Evolutionary conservation across 495 filamentous ascomycete species (phyloP).

Genomic region (Chaetomidium leptoderma): DNA sequence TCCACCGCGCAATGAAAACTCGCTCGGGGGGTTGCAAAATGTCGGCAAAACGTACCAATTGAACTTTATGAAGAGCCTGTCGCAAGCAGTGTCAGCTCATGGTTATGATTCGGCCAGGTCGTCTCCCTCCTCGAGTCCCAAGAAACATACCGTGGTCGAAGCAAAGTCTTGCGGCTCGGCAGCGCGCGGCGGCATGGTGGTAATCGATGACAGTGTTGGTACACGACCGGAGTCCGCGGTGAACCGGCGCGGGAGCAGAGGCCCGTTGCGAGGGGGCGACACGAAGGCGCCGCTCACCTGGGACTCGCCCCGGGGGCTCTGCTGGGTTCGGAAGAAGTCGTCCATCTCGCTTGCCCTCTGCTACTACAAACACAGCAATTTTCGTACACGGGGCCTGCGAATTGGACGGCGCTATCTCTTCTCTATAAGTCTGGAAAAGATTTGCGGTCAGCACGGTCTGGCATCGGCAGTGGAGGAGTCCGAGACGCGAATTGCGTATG

Average conservation of each 20-base stretch:
- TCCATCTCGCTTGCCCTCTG: slow-evolving; percentile 65
- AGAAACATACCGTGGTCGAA: slow-evolving; percentile 39
- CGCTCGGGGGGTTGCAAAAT: neutral
- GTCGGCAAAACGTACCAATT: slow-evolving; percentile 47
- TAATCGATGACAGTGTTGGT: slow-evolving; percentile 73
- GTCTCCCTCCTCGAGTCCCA: neutral
- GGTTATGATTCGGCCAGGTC: neutral
- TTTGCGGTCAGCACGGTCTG: slow-evolving; percentile 15
- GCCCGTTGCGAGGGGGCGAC: slow-evolving; percentile 63
- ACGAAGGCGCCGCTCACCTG: slow-evolving; percentile 62
- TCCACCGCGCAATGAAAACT: neutral
- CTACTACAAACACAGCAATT: slow-evolving; percentile 34
- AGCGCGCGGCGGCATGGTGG: slow-evolving; percentile 35
- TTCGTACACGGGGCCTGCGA: slow-evolving; percentile 46
- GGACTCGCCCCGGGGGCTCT: slow-evolving; percentile 65
- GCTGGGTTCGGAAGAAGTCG: slow-evolving; percentile 61
- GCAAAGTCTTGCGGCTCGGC: slow-evolving; percentile 43
- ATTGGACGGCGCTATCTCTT: slow-evolving; percentile 28
- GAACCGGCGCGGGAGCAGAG: slow-evolving; percentile 76
- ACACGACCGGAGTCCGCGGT: slow-evolving; percentile 87
- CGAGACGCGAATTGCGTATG: neutral
- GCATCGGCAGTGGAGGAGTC: slow-evolving; percentile 1
- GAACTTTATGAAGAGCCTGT: slow-evolving; percentile 55
- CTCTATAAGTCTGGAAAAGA: slow-evolving; percentile 27
- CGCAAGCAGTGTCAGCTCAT: slow-evolving; percentile 11